Base-by-base conservation (phyloP, 2,329 filamentous ascomycete genomes). In the Colletotrichum tanaceti region DNA sequence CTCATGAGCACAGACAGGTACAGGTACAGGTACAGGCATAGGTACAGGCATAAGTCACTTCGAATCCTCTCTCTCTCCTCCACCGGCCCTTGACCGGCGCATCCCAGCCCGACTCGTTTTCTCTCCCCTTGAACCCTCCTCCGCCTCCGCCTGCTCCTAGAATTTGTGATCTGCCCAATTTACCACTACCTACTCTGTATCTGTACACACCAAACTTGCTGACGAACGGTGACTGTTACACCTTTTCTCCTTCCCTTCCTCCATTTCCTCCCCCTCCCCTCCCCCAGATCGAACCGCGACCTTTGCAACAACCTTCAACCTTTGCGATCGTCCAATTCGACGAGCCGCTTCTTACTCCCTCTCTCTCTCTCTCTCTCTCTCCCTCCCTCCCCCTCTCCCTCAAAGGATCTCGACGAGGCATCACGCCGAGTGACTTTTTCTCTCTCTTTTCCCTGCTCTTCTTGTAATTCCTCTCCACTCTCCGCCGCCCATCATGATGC, bases 401-500 rank as follows among this genome's bases (percentile, higher is more conserved):
- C 62, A 57, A 65, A 49, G 65, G 35, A 57, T 47, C 55, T 55
- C 62, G 62, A 61, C 65, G 55, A 68, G 62, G 50, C 44, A 47
- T 54, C 35, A 43, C 18, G n/a, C 20, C 43, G 7, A 46, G 18
- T 43, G 55, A 54, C 38, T 49, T 68, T 57, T 49, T 66, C n/a
- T 46, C 20, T 43, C 46, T 65, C 60, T 43, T 69, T 55, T 49
- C 50, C 47, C 50, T 20, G 43, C 44, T 60, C 58, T 53, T 55
- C 67, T n/a, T 52, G n/a, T 14, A 46, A 65, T 38, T 54, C 52
- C 58, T 69, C 62, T 65, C 62, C 67, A 53, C 61, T 68, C 63
- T 57, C 61, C 57, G 64, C 52, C 54, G n/a, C n/a, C n/a, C 65
- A 69, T 54, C 62, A 65, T 63, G 72, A 87, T 87, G 85, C 82